Conservation (phyloP, 345 rosid genomes). For the Hirschfeldia incana region DNA sequence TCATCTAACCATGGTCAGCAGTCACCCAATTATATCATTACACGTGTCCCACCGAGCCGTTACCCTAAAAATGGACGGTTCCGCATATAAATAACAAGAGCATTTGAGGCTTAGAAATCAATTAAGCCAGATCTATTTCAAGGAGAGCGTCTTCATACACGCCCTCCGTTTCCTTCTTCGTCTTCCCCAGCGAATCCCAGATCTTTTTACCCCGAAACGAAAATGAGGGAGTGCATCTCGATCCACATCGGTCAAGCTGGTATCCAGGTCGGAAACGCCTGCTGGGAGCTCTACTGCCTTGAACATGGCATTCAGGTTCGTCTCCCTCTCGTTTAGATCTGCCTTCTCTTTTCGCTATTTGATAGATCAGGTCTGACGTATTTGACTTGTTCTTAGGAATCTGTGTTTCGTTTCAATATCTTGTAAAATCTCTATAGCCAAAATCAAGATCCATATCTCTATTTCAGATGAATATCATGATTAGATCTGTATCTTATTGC, state of each 20-base stretch:
- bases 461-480: no score
- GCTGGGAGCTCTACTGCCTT: background rate
- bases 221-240: no score
- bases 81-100: background rate
- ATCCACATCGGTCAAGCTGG: background rate
- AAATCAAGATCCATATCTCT: no score
- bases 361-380: background rate
- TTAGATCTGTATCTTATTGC: no score
- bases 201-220: no score
- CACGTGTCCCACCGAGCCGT: background rate
- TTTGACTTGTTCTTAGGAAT: background rate
- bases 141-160: background rate
- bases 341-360: background rate
- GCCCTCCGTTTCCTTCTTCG: background rate
- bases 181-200: background rate
- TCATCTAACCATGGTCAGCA: background rate
- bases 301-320: background rate
- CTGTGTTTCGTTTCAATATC: background rate
- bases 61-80: background rate
- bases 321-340: no score
- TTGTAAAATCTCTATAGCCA: background rate
- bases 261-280: constrained; percentile 1
- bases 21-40: background rate
- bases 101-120: no score
- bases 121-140: background rate